Conservation (phyloP, 2,329 filamentous ascomycete genomes). For the Cladophialophora exuberans region DNA sequence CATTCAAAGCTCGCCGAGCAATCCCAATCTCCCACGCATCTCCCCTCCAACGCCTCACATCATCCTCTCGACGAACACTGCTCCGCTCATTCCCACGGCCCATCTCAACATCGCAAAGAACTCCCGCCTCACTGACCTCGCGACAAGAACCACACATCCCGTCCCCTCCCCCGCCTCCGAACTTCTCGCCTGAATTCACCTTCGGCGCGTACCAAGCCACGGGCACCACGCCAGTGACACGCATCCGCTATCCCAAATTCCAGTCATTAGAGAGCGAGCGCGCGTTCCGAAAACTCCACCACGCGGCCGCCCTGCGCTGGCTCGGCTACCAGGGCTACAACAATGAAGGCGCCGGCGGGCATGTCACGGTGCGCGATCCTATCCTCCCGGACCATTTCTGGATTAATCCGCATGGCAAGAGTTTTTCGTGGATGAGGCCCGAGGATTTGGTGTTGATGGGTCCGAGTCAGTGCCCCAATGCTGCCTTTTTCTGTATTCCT, state of each 20-base stretch:
- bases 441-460: conserved; percentile 45
- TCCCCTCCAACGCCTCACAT: no score
- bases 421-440: conserved; percentile 47
- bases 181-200: conserved; percentile 17
- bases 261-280: conserved; percentile 28
- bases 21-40: no score
- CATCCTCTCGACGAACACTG: no score
- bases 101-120: neutral
- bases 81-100: no score
- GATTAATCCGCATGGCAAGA: conserved; percentile 36
- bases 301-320: conserved; percentile 43
- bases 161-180: conserved; percentile 3
- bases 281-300: conserved; percentile 36
- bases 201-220: conserved; percentile 23
- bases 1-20: no score
- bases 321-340: conserved; percentile 36
- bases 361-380: conserved; percentile 48
- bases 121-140: no score
- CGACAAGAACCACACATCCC: conserved; percentile 4
- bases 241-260: conserved; percentile 29
- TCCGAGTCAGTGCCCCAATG: conserved; percentile 7
- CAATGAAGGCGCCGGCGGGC: conserved; percentile 39
- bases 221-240: conserved; percentile 23
- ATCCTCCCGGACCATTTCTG: conserved; percentile 40
- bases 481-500: no score